These are phyloP conservation scores for Saccharomycopsis fibuligera DNA, from an alignment of 805 yeast species.

Conservation along the genomic window DNA sequence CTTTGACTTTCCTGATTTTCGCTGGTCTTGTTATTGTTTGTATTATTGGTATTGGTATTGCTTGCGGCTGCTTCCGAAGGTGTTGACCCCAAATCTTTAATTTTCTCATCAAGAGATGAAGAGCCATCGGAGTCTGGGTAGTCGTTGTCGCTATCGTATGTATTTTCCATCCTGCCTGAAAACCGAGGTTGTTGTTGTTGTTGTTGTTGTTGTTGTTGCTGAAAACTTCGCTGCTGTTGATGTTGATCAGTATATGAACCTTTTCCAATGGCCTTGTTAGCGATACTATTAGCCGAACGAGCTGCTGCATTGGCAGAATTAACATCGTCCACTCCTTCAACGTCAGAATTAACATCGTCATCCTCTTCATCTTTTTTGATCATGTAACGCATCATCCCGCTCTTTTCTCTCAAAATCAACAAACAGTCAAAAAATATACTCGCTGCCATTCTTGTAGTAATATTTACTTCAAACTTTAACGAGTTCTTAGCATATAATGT, in stretches of 20 bases:
- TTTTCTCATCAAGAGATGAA: conserved; percentile 31
- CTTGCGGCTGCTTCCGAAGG: conserved; percentile 21
- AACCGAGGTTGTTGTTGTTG: no score
- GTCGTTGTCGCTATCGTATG: conserved; percentile 23
- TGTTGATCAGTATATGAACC: no score
- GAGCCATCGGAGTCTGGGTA: conserved; percentile 27
- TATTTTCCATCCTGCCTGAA: no score
- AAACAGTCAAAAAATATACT: conserved; percentile 88
- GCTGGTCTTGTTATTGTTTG: conserved; percentile 24
- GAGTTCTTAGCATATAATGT: conserved; percentile 50
- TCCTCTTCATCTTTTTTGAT: conserved; percentile 31
- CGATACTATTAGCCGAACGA: no score
- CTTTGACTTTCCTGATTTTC: conserved; percentile 33
- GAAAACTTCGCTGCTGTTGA: no score
- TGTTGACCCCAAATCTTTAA: conserved; percentile 19
- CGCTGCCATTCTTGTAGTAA: conserved; percentile 84
- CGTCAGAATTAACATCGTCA: conserved; percentile 24
- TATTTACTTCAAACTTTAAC: conserved; percentile 42
- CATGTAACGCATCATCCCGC: conserved; percentile 66
- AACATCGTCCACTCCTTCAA: conserved; percentile 21
- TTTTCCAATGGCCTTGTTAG: no score
- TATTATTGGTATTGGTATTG: conserved; percentile 23
- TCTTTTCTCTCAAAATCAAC: conserved; percentile 76
- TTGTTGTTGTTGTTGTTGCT: no score
- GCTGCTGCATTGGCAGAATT: no score